A percentile compares a stretch with the other conserved stretches of the same genome.
Conservation (phyloP, 2,329 filamentous ascomycete species). For the Elsinoe necatrix region DNA sequence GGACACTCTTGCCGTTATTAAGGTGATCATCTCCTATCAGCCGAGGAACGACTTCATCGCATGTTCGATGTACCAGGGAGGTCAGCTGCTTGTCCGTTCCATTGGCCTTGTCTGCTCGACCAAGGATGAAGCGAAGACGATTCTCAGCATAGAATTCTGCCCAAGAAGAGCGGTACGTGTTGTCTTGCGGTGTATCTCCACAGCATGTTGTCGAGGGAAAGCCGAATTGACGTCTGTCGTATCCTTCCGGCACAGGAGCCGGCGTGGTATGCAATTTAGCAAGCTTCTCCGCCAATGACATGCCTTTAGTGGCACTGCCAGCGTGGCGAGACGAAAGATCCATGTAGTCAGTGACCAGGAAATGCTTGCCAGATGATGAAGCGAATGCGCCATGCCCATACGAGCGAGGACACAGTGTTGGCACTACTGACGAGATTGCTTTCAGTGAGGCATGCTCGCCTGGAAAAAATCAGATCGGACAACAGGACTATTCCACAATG, state of each 20-base stretch:
- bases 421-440: slow-evolving; percentile 64
- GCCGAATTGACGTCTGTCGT: slow-evolving; percentile 60
- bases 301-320: slow-evolving; percentile 30
- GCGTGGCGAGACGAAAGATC: slow-evolving; percentile 45
- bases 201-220: slow-evolving; percentile 83
- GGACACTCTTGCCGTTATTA: slow-evolving; percentile 50
- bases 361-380: slow-evolving; percentile 40
- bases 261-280: slow-evolving; percentile 70
- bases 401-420: slow-evolving; percentile 66
- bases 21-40: slow-evolving; percentile 63
- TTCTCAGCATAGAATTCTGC: slow-evolving; percentile 76
- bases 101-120: slow-evolving; percentile 50
- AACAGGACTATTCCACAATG: slow-evolving; percentile 19
- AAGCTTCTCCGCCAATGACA: slow-evolving; percentile 63
- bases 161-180: slow-evolving; percentile 65
- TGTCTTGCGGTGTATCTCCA: slow-evolving; percentile 74
- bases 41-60: slow-evolving; percentile 59
- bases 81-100: slow-evolving; percentile 56
- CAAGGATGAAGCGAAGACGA: slow-evolving; percentile 58
- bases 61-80: slow-evolving; percentile 56
- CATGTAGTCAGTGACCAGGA: slow-evolving; percentile 70
- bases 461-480: slow-evolving; percentile 24
- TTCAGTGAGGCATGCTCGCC: slow-evolving; percentile 80
- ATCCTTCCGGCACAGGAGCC: slow-evolving; percentile 55
- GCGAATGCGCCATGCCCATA: slow-evolving; percentile 60